Conservation (phyloP, 176 grass and related monocot species). For the Miscanthus lutarioriparius region DNA sequence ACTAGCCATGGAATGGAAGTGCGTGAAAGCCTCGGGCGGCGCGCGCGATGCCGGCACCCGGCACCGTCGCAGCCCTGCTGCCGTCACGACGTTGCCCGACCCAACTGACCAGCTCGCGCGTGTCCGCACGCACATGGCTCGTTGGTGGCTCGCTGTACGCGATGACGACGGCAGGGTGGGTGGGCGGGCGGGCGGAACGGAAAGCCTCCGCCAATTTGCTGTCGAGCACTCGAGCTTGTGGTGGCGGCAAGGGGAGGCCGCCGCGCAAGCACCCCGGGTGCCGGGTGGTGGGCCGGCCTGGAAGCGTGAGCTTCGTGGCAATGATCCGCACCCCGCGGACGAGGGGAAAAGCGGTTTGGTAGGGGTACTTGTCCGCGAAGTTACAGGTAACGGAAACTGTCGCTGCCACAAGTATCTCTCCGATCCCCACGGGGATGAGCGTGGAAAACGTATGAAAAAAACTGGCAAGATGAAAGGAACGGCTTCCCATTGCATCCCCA, state of each 20-base stretch:
- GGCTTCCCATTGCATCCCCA: not conserved
- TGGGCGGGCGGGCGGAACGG: not conserved
- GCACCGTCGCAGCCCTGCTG: not conserved
- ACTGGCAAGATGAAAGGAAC: not conserved
- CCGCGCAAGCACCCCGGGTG: constrained; percentile 5
- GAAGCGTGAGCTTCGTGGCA: not conserved
- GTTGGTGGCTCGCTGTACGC: not conserved
- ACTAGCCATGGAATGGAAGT: not conserved
- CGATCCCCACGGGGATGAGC: not conserved
- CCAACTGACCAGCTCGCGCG: not conserved
- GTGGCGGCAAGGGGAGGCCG: not conserved
- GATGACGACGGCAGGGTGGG: not conserved
- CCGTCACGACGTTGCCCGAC: not conserved
- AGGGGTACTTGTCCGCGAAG: constrained; percentile 15
- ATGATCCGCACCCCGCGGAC: not conserved
- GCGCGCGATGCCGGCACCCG: not conserved
- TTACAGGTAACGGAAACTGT: constrained; percentile 29
- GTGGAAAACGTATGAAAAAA: not conserved
- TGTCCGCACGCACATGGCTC: constrained; percentile 1
- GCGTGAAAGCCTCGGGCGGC: not conserved
- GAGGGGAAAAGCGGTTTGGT: constrained; percentile 12
- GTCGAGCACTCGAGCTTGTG: not conserved
- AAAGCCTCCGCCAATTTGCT: not conserved
- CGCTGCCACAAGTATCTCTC: not conserved
- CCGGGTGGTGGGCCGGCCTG: not conserved